Conservation (phyloP, 2,329 filamentous ascomycete genomes). For the Xylariaceae sp. region DNA sequence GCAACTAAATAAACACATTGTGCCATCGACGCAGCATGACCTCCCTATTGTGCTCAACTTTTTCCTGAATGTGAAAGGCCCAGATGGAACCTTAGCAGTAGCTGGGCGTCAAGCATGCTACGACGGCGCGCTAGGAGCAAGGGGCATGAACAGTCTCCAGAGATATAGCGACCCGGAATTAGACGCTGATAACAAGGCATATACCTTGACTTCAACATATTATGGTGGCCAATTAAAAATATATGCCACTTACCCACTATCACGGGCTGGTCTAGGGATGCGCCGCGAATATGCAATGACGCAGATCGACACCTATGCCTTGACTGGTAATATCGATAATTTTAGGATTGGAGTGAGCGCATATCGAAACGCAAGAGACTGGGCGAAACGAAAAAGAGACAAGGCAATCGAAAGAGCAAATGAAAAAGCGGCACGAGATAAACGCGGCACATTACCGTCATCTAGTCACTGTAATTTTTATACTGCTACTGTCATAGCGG, state of each 20-base stretch:
- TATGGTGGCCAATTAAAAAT: not conserved
- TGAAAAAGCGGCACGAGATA: not conserved
- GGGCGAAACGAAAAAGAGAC: constrained; percentile 14
- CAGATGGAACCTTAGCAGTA: constrained; percentile 36
- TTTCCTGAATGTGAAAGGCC: too few species aligned
- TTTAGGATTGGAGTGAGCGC: constrained; percentile 7
- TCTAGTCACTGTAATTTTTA: too few species aligned
- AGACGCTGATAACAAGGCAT: too few species aligned
- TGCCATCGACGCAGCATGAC: too few species aligned
- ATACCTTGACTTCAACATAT: too few species aligned
- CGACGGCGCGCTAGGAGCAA: constrained; percentile 43
- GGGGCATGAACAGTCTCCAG: too few species aligned
- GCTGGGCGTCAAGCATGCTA: constrained; percentile 41
- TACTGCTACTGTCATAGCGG: not conserved
- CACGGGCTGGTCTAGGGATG: not conserved
- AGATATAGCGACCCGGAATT: too few species aligned
- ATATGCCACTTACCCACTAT: constrained; percentile 8
- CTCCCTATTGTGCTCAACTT: too few species aligned
- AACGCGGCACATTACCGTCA: not conserved
- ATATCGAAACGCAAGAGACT: constrained; percentile 20
- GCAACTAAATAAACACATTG: too few species aligned
- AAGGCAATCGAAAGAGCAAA: constrained; percentile 13
- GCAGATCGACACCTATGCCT: constrained; percentile 1
- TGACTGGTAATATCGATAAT: not conserved
- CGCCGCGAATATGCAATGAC: constrained; percentile 1